phyloP scores from a whole-genome alignment of 2,329 filamentous ascomycete genomes.

The Sporothrix brasiliensis region DNA sequence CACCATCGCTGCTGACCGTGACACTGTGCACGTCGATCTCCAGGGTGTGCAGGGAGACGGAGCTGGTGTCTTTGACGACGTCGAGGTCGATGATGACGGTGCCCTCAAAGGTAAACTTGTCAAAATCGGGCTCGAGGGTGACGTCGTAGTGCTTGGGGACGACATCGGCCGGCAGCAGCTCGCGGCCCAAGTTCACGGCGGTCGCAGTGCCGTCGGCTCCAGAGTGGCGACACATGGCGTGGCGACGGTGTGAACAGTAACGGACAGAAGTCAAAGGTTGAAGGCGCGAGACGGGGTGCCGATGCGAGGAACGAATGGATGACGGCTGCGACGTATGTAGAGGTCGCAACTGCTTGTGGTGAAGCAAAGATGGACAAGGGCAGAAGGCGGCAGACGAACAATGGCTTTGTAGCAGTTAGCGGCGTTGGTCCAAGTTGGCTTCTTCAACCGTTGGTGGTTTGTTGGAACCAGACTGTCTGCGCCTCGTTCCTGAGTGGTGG shows the following conservation, averaged over 20 bases:
- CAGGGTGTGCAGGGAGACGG: conserved; percentile 83
- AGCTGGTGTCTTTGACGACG: conserved; percentile 79
- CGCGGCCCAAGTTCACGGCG: conserved; percentile 57
- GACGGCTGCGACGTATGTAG: conserved; percentile 5
- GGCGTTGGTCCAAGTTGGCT: not conserved
- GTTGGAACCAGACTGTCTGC: not conserved
- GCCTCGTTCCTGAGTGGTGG: not conserved
- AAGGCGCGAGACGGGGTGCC: conserved; percentile 4
- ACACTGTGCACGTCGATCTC: conserved; percentile 81
- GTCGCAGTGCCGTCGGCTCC: conserved; percentile 45
- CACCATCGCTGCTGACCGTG: conserved; percentile 65
- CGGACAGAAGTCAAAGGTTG: conserved; percentile 43
- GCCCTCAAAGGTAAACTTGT: conserved; percentile 84
- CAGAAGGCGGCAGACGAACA: conserved; percentile 13
- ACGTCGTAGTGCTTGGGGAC: conserved; percentile 90
- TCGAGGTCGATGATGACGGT: conserved; percentile 84
- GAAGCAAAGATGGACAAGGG: conserved; percentile 1
- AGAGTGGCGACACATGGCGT: conserved; percentile 66
- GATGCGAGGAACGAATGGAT: conserved; percentile 16
- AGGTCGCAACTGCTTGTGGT: conserved; percentile 22
- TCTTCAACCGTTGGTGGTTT: not conserved
- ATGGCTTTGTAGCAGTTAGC: conserved; percentile 27
- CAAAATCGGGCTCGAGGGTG: conserved; percentile 87
- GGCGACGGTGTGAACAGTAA: conserved; percentile 74
- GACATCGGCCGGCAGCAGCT: conserved; percentile 89